Base-by-base conservation (phyloP, 371 early-diverging fungal genomes). In the Mortierella polycephala region DNA sequence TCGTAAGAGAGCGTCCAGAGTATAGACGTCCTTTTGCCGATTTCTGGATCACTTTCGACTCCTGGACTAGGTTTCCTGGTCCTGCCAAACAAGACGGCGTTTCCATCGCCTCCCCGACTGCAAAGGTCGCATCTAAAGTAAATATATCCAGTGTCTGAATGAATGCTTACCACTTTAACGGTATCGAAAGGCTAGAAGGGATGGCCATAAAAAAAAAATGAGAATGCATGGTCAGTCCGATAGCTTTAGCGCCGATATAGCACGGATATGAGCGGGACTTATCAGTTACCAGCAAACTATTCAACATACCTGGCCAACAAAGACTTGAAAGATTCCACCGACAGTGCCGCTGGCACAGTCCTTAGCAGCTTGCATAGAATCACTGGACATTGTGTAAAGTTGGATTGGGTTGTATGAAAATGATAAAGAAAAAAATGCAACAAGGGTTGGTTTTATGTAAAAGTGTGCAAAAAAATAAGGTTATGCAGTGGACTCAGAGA, bases 241-340 rank as follows among this genome's bases (percentile, higher is more conserved):
- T 57, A 41, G 18, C 40, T n/a, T 53, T 16, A 57, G 51, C 18
- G 20, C 51, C 46, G 46, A 60, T 49, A 42, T 49, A 14, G 21
- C 37, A 45, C 20, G 51, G 40, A 37, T 50, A 16, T 51, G 23
- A 14, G 13, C n/a, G 10, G 20, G 20, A 45, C 52, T 18, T n/a
- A 61, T 57, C 57, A 47, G 44, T 16, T 44, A 45, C 14, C 10
- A 39, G 18, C n/a, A 39, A 12, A 13, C 47, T 56, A 12, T 41
- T 57, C 13, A 4, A 1, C 30, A 57, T 87, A 88, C 90, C 83
- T 94, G 94, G 21, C 94, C 94, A 49, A 88, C 90, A 69, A 94
- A 85, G 56, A 94, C 93, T 71, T 93, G 93, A 52, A 90, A 81
- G 47, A 93, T 89, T 66, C 94, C 94, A 67, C 93, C 94, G 20